These are phyloP conservation scores for Sugiyamaella neomexicana DNA, from an alignment of 1,139 yeast genomes.

Conservation along the genomic window DNA sequence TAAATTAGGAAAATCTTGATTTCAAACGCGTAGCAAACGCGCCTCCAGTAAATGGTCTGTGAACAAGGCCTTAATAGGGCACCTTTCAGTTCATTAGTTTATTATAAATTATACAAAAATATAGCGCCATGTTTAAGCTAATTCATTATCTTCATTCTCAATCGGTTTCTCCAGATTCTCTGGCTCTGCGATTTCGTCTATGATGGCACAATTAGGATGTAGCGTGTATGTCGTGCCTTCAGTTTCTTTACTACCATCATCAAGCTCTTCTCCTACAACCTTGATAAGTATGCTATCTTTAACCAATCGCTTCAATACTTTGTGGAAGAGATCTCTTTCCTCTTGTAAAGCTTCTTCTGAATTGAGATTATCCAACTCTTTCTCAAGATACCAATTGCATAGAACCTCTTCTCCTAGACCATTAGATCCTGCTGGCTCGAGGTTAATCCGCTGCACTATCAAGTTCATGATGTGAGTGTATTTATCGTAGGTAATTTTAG, in stretches of 20 bases:
- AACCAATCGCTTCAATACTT: conserved; percentile 80
- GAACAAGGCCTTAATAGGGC: too few relatives aligned
- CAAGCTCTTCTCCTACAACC: conserved; percentile 59
- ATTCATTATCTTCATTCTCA: conserved; percentile 10
- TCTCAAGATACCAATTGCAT: conserved; percentile 77
- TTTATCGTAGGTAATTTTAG: conserved; percentile 78
- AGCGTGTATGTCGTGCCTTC: conserved; percentile 59
- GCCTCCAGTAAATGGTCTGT: too few relatives aligned
- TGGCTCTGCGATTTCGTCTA: conserved; percentile 12
- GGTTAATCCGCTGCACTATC: conserved; percentile 66
- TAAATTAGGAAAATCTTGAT: not conserved
- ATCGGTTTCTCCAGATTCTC: not conserved
- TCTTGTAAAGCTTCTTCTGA: conserved; percentile 69
- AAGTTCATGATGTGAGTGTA: conserved; percentile 82
- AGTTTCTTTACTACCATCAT: conserved; percentile 36
- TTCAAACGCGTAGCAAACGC: not conserved
- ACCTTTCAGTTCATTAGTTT: not conserved
- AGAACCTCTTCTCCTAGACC: conserved; percentile 73
- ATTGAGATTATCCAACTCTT: conserved; percentile 68
- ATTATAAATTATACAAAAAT: not conserved
- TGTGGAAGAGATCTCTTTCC: conserved; percentile 71
- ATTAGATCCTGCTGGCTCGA: conserved; percentile 35
- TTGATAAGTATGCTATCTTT: conserved; percentile 85
- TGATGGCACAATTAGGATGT: conserved; percentile 73
- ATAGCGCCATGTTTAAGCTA: not conserved